phyloP scores from a whole-genome alignment of 2,329 filamentous ascomycete genomes.

The Chalara sp. region DNA sequence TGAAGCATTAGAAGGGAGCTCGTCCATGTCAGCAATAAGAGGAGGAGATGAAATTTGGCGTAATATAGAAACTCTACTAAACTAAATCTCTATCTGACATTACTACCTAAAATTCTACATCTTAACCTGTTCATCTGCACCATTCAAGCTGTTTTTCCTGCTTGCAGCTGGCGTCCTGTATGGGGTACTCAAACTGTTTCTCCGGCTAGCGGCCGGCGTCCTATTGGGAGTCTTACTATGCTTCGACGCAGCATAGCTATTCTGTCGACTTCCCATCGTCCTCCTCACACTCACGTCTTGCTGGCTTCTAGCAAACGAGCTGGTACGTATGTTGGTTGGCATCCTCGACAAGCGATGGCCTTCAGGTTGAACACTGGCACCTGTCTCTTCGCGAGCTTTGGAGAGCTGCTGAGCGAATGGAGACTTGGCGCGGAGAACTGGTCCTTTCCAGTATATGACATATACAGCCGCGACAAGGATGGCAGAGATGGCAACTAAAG shows the following conservation, averaged over 20 bases:
- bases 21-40: too few species aligned
- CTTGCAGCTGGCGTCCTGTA: too few species aligned
- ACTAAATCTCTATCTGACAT: too few species aligned
- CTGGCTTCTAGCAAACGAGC: slow-evolving; percentile 18
- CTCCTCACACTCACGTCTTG: slow-evolving; percentile 20
- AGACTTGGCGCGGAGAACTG: slow-evolving; percentile 50
- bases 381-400: slow-evolving; percentile 17
- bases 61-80: too few species aligned
- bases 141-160: too few species aligned
- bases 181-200: too few species aligned
- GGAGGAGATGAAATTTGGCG: too few species aligned
- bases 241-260: slow-evolving; percentile 8
- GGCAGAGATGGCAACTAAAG: slow-evolving; percentile 46
- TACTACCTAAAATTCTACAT: too few species aligned
- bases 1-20: too few species aligned
- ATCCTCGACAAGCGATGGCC: slow-evolving; percentile 10
- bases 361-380: not conserved
- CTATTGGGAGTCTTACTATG: too few species aligned
- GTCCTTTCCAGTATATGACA: slow-evolving; percentile 60
- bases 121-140: too few species aligned
- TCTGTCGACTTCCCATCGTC: slow-evolving; percentile 14
- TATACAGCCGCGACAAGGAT: slow-evolving; percentile 58
- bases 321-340: slow-evolving; percentile 12
- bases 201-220: too few species aligned
- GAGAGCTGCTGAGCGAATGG: slow-evolving; percentile 59